Base-by-base conservation (phyloP, 2,329 filamentous ascomycete species). In the Cadophora gregata region DNA sequence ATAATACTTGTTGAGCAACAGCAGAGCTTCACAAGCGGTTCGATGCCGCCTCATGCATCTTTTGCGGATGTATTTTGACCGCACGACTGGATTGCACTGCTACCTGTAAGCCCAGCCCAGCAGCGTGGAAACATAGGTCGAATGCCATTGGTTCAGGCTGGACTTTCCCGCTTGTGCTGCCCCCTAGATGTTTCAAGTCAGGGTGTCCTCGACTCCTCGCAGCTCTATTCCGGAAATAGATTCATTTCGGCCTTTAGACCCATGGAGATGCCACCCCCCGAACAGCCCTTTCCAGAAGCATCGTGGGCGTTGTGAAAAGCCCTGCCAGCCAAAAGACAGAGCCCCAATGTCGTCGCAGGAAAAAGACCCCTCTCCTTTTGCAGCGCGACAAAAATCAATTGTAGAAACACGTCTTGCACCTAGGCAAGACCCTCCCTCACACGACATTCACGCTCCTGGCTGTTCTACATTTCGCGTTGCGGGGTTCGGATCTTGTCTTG, bases 181-280 rank as follows among this genome's bases (percentile, higher is more conserved):
- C 45, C 56, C 48, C 50, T 62, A 42, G 58, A 50, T 60, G 66
- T 68, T 68, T 68, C 66, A 68, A 33, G 65, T 65, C 62, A 59
- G 59, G 58, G 62, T 33, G n/a, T 38, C 31, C 24, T 45, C 42
- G 62, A 25, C 12, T 38, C 31, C 24, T 45, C 42, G 47, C 47
- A 42, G 59, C 19, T 42, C 45, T 42, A 53, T 38, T 61, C 66
- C 62, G 31, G 45, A 65, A 62, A 62, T 68, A 68, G 66, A 68
- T 59, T 59, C 45, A 14, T 31, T 38, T 62, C 31, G 29, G 61
- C 48, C 61, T 61, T 45, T 36, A 59, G 36, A 62, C 21, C 4
- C 38, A 21, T 59, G 36, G 48, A 48, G 51, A 58, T 42, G 47
- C 14, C 47, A n/a, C 33, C 48, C 48, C 33, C 50, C 36, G n/a